Conservation (phyloP, 257 asterid genomes). For the Eustoma russellianum region DNA sequence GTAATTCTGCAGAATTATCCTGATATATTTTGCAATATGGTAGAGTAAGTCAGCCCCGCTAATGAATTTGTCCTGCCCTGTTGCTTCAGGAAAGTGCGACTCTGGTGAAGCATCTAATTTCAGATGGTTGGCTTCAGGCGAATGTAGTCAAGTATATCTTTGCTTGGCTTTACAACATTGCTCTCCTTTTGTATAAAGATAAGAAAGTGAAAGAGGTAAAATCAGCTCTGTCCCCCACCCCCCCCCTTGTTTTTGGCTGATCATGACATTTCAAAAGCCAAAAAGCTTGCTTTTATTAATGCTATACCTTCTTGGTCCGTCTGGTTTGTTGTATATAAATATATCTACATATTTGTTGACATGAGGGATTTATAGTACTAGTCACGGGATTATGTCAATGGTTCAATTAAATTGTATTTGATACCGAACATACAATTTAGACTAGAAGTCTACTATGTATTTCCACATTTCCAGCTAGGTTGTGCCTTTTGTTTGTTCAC, state of each 20-base stretch:
- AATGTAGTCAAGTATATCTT: slow-evolving; percentile 66
- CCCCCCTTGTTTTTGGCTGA: slow-evolving; percentile 2
- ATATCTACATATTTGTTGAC: no score
- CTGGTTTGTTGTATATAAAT: no score
- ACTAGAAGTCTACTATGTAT: no score
- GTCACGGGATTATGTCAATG: no score
- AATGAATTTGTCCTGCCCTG: neutral
- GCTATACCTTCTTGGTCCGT: neutral
- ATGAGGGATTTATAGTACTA: no score
- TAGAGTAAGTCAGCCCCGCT: neutral
- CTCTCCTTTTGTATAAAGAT: slow-evolving; percentile 50
- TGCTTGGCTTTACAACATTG: slow-evolving; percentile 67
- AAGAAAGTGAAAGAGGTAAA: slow-evolving; percentile 64
- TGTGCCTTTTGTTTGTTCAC: no score
- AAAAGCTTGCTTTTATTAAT: neutral
- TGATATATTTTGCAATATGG: neutral
- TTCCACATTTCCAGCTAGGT: no score
- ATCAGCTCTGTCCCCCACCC: slow-evolving; percentile 3
- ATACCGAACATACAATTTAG: no score
- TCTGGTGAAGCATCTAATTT: slow-evolving; percentile 45
- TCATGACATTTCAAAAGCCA: slow-evolving; percentile 3
- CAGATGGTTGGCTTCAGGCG: slow-evolving; percentile 45
- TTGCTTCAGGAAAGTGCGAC: slow-evolving; percentile 55
- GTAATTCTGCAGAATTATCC: neutral
- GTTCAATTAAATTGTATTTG: no score